A percentile compares a stretch with the other conserved stretches of the same genome.
Evolutionary conservation across 192 early-diverging fungal species (phyloP).

Genomic region (Backusella morwellensis): DNA sequence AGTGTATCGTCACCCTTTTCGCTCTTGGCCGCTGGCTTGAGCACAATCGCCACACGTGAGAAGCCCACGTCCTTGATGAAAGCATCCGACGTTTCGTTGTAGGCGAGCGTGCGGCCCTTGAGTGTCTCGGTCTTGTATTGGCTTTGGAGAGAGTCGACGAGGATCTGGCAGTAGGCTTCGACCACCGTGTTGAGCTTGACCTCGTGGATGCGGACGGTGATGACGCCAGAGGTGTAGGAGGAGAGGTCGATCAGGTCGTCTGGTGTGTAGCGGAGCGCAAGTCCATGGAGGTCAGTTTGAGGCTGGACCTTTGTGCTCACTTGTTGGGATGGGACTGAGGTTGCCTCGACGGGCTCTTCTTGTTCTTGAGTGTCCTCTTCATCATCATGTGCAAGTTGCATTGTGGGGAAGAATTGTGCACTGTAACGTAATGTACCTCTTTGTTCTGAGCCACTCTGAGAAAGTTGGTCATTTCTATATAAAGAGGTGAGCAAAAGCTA

Average conservation of each 20-base stretch:
- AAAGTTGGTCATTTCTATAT: constrained; percentile 28
- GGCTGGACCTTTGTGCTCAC: neutral
- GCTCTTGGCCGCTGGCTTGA: constrained; percentile 1
- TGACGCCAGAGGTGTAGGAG: constrained; percentile 46
- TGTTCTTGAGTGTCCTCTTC: neutral
- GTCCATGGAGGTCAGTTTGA: constrained; percentile 23
- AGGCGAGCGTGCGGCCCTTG: constrained; percentile 23
- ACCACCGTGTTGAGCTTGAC: constrained; percentile 7
- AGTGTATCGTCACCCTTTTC: constrained; percentile 17
- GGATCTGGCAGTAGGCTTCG: constrained; percentile 46
- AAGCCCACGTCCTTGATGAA: constrained; percentile 40
- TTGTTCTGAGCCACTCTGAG: constrained; percentile 14
- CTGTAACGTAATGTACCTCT: constrained; percentile 34
- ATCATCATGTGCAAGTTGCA: constrained; percentile 10
- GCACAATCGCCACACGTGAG: constrained; percentile 25
- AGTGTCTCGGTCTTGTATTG: constrained; percentile 39
- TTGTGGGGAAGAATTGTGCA: constrained; percentile 41
- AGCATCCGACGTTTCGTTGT: constrained; percentile 33
- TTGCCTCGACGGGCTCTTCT: neutral
- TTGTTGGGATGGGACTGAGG: neutral
- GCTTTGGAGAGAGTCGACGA: constrained; percentile 38
- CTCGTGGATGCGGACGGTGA: constrained; percentile 51
- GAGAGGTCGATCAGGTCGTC: constrained; percentile 30
- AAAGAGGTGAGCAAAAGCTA: neutral
- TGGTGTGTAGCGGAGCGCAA: constrained; percentile 21